Base-by-base conservation (phyloP, 306 rosid species). In the Corylus americana region DNA sequence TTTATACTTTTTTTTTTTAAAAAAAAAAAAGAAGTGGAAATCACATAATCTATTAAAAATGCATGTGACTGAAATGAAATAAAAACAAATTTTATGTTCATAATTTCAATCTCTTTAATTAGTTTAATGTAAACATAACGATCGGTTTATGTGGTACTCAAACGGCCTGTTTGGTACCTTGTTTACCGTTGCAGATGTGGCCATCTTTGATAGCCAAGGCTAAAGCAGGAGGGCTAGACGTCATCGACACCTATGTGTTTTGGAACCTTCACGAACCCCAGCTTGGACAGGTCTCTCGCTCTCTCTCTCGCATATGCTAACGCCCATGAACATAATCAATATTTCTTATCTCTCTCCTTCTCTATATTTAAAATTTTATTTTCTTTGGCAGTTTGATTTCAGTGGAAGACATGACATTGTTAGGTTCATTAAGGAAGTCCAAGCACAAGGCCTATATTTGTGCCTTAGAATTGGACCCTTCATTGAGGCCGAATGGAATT, bases 221-320 rank as follows among this genome's bases (percentile, higher is more conserved):
- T 58, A 92, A 85, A 80, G 85, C 83, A 79, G 98, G 98, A 9
- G 97, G 97, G 54, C 44, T 94, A 75, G 91, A 91, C 74, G 97
- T 85, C 53, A 91, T 94, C 76, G 91, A 92, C 82, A 94, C 97
- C 47, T 90, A 92, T 29, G 97, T 92, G 58, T 94, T 94, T 82
- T 92, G 98, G 98, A 91, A 94, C 87, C 88, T 92, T 80, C 97
- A 94, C 37, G 98, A 94, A 72, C 95, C 92, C 79, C 86, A 68
- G 63, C 86, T 81, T 81, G 97, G 90, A 75, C 85, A 84, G 88
- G 98, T 89, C 50, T 49, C 39, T n/a, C 71, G 49, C 48, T 73
- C 57, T 8, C 45, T 54, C 50, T 62, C 59, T 61, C 55, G 0
- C 35, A 31, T n/a, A 54, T n/a, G 66, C 11, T 69, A 39, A 20